A percentile compares a stretch with the other conserved stretches of the same genome.
Evolutionary conservation across 2,329 filamentous ascomycete species (phyloP).

Genomic region (Blastomyces parvus): DNA sequence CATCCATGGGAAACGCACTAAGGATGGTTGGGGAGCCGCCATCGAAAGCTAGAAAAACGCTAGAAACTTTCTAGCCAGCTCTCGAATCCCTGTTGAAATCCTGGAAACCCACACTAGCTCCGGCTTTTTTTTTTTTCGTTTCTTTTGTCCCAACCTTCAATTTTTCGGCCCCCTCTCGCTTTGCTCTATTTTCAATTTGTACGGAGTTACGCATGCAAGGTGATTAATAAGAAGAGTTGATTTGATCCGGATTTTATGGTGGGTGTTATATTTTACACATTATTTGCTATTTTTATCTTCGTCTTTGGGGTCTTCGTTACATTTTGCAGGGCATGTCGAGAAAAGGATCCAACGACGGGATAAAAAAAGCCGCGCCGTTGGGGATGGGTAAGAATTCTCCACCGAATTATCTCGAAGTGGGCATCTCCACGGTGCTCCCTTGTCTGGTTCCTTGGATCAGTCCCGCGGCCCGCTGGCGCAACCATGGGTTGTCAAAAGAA

Average conservation of each 20-base stretch:
- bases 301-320: background rate
- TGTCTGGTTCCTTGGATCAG: slow-evolving; percentile 1
- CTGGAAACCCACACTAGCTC: background rate
- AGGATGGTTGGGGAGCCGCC: background rate
- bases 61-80: background rate
- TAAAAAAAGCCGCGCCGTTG: background rate
- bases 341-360: background rate
- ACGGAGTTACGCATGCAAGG: background rate
- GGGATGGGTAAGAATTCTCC: background rate
- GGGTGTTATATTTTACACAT: background rate
- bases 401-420: background rate
- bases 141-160: background rate
- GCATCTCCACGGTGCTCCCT: background rate
- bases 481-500: background rate
- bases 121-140: background rate
- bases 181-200: background rate
- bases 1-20: background rate
- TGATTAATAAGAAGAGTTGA: background rate
- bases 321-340: too few species aligned
- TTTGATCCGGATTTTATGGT: background rate
- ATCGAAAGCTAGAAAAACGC: slow-evolving; percentile 5
- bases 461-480: slow-evolving; percentile 1
- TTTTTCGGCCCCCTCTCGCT: background rate
- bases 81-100: background rate
- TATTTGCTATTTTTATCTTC: background rate